Percentiles rank a stretch among this genome's conserved stretches.
Evolutionary conservation across 768 basidiomycete genomes (phyloP).

Genomic region (Lentinus brumalis): DNA sequence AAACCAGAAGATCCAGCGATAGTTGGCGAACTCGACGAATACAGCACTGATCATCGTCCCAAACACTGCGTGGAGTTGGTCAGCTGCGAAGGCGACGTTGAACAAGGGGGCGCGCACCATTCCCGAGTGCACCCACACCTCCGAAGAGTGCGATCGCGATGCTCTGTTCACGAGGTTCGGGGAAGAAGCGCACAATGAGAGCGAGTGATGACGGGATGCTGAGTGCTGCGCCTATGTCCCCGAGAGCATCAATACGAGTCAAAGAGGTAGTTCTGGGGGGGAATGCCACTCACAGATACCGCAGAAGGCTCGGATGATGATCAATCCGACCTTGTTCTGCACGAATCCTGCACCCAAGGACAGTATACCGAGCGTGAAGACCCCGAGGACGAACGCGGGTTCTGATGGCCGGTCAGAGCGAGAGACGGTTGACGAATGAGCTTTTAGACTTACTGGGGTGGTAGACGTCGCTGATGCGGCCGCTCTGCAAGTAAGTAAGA

Average conservation of each 20-base stretch:
- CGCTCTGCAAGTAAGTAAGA: constrained; percentile 19
- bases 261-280: not conserved
- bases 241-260: not conserved
- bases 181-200: constrained; percentile 46
- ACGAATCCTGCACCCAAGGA: constrained; percentile 28
- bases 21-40: constrained; percentile 33
- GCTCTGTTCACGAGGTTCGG: constrained; percentile 40
- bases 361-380: constrained; percentile 20
- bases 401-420: constrained; percentile 8
- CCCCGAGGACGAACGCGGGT: constrained; percentile 24
- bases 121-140: constrained; percentile 43
- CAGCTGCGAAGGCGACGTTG: not conserved
- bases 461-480: constrained; percentile 29
- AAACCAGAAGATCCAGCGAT: constrained; percentile 46
- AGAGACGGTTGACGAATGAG: not conserved
- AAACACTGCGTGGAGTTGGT: constrained; percentile 16
- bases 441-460: constrained; percentile 24
- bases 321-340: constrained; percentile 23
- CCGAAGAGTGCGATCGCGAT: constrained; percentile 43
- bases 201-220: constrained; percentile 42
- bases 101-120: constrained; percentile 28
- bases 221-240: constrained; percentile 35
- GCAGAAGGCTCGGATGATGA: constrained; percentile 28
- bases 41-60: constrained; percentile 36
- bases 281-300: constrained; percentile 20